Conservation (phyloP, 345 rosid genomes). For the Viola odorata region DNA sequence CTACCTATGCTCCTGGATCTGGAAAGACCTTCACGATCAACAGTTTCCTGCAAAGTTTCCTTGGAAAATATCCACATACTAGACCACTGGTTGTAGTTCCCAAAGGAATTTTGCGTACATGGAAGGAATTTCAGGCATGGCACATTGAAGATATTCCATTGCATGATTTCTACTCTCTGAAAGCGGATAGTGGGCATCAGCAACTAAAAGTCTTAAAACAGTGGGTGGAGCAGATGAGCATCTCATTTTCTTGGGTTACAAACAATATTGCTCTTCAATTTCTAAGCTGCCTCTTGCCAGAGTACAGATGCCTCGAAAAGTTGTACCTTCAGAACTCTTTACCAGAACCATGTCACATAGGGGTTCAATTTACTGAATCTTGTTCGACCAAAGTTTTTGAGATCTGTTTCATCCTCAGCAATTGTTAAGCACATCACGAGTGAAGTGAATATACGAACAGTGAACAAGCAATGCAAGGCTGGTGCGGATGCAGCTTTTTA, state of each 20-base stretch:
- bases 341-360: slow-evolving; percentile 67
- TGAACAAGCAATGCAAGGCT: slow-evolving; percentile 32
- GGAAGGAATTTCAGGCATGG: slow-evolving; percentile 71
- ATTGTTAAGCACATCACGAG: slow-evolving; percentile 47
- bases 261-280: slow-evolving; percentile 55
- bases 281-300: slow-evolving; percentile 60
- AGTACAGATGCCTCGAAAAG: slow-evolving; percentile 56
- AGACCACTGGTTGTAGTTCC: slow-evolving; percentile 69
- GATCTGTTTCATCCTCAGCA: slow-evolving; percentile 29
- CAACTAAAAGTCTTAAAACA: slow-evolving; percentile 49
- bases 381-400: slow-evolving; percentile 65
- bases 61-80: slow-evolving; percentile 57
- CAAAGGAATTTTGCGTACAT: slow-evolving; percentile 58
- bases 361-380: slow-evolving; percentile 72
- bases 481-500: slow-evolving; percentile 36
- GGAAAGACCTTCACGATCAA: slow-evolving; percentile 80
- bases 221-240: slow-evolving; percentile 56
- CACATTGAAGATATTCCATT: slow-evolving; percentile 55
- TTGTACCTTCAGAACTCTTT: slow-evolving; percentile 68
- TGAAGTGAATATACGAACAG: slow-evolving; percentile 37
- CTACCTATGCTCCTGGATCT: slow-evolving; percentile 88
- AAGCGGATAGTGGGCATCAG: slow-evolving; percentile 55
- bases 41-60: slow-evolving; percentile 67
- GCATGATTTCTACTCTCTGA: slow-evolving; percentile 54
- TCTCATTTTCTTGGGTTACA: slow-evolving; percentile 62